Percentiles rank a stretch among this genome's conserved stretches.
Conservation (phyloP, 2,329 filamentous ascomycete species). For the Fusarium pseudograminearum region DNA sequence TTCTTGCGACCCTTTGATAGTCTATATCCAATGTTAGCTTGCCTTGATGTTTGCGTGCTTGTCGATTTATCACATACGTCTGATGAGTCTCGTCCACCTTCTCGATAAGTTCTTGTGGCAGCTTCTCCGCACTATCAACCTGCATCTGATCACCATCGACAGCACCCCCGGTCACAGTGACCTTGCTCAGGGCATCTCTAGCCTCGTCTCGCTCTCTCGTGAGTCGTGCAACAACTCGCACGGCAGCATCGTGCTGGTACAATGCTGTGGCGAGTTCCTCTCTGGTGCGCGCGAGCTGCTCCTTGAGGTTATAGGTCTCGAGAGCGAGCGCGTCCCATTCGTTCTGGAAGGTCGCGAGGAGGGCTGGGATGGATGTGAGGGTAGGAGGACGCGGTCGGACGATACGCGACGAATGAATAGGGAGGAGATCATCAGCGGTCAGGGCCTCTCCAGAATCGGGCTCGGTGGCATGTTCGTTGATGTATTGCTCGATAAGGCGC, state of each 20-base stretch:
- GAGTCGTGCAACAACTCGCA: conserved; percentile 90
- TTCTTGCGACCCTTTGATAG: conserved; percentile 91
- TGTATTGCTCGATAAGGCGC: conserved; percentile 93
- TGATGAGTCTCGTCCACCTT: conserved; percentile 85
- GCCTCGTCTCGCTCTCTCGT: conserved; percentile 95
- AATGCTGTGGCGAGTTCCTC: conserved; percentile 94
- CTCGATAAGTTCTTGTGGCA: conserved; percentile 77
- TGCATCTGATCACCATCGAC: conserved; percentile 88
- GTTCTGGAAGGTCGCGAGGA: conserved; percentile 95
- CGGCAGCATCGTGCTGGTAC: conserved; percentile 98
- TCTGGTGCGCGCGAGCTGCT: conserved; percentile 88
- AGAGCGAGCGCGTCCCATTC: conserved; percentile 97
- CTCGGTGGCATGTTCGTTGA: conserved; percentile 92
- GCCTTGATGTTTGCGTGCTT: neutral
- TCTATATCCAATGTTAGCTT: conserved; percentile 59
- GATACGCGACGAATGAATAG: conserved; percentile 84
- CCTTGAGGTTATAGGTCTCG: conserved; percentile 90
- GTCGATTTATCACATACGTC: conserved; percentile 66
- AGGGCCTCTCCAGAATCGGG: conserved; percentile 90
- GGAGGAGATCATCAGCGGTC: conserved; percentile 84
- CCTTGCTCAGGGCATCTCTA: conserved; percentile 85
- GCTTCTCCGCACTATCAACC: conserved; percentile 78
- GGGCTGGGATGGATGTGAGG: conserved; percentile 93
- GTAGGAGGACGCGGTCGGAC: conserved; percentile 92
- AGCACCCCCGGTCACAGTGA: conserved; percentile 74